Base-by-base conservation (phyloP, 805 yeast species). In the Pachysolen tannophilus region DNA sequence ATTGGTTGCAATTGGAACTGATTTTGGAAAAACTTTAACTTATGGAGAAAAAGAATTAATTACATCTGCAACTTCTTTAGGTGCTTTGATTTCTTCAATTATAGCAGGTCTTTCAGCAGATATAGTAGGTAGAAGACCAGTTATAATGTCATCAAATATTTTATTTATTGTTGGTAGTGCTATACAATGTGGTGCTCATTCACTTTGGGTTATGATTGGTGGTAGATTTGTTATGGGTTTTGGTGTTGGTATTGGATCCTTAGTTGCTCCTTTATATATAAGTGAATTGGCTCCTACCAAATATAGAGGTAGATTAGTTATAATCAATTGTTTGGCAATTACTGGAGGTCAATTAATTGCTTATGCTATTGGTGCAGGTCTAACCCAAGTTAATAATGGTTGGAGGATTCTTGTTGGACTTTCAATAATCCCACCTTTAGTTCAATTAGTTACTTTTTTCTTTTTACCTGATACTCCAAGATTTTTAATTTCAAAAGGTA, bases 401-500 rank as follows among this genome's bases (percentile, higher is more conserved):
- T 90, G 97, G 97, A 75, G 97, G 57, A 74, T 86, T 28, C 68
- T 86, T 19, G 96, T 92, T 24, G 97, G 97, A 5, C 61, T 92
- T 24, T 82, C 95, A 32, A 72, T 92, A 65, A 72, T 90, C 20
- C 97, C 97, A 10, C 83, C 95, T 6, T 78, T 69, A 13, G 43
- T 78, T 20, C 97, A 90, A 62, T 72, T 84, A 55, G 64, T 66
- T 15, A 69, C 85, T 33, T 88, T 92, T 54, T 56, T 76, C 49
- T 88, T 85, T 63, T 71, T 90, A 57, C 97, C 98, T 9, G 98
- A 90, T 52, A 87, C 97, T 9, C 98, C 98, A 40, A 75, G 98
- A 56, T 90, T 62, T 55, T 77, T 90, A 49, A 78, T 90, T 31
- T 76, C 82, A 67, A 72, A 76, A 43, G 82, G 82, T 34, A 63